Conservation (phyloP, 495 filamentous ascomycete genomes). For the Penicillium coffeae region DNA sequence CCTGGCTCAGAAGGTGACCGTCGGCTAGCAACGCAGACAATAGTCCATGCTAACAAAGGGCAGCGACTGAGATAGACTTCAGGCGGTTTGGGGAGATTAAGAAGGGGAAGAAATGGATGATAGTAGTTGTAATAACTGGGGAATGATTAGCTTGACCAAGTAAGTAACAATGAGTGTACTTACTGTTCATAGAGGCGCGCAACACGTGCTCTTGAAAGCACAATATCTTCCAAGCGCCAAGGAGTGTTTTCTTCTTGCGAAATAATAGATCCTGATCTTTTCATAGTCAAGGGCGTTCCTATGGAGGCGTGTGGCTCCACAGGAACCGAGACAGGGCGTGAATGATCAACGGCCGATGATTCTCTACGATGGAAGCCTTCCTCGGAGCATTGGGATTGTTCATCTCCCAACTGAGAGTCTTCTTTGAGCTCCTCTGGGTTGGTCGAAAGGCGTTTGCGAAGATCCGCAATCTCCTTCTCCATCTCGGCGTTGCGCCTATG, state of each 20-base stretch:
- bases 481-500: conserved; percentile 48
- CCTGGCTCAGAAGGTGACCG: conserved; percentile 63
- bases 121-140: conserved; percentile 71
- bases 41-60: conserved; percentile 80
- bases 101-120: conserved; percentile 80
- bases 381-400: conserved; percentile 39
- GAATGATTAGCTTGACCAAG: conserved; percentile 6
- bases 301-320: conserved; percentile 35
- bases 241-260: conserved; percentile 34
- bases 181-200: conserved; percentile 46
- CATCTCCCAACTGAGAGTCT: conserved; percentile 31
- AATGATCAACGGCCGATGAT: conserved; percentile 24
- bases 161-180: background rate
- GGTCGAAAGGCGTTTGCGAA: conserved; percentile 40
- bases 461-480: conserved; percentile 48
- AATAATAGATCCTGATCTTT: conserved; percentile 38
- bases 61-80: conserved; percentile 74
- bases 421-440: conserved; percentile 25
- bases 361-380: conserved; percentile 35
- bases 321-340: conserved; percentile 36
- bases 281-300: conserved; percentile 36
- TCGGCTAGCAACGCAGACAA: conserved; percentile 76
- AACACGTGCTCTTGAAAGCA: conserved; percentile 35
- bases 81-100: conserved; percentile 66
- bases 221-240: conserved; percentile 44